phyloP scores from a whole-genome alignment of 306 rosid species.

The Cercis canadensis region DNA sequence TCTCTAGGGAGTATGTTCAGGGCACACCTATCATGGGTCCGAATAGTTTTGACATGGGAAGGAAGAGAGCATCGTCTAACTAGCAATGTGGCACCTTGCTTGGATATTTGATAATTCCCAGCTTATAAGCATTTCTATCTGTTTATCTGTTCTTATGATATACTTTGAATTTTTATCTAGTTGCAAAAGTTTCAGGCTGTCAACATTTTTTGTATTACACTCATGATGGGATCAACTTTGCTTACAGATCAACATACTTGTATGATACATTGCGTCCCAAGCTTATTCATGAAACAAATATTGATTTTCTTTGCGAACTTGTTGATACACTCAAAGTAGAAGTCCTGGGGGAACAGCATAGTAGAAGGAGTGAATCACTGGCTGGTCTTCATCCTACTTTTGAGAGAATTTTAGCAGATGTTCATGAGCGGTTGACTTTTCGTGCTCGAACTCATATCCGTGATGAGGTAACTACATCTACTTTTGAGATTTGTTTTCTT shows the following conservation, averaged over 20 bases:
- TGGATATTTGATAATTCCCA: conserved; percentile 13
- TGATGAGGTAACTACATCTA: conserved; percentile 72
- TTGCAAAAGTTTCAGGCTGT: too few relatives aligned
- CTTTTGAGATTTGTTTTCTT: conserved; percentile 8
- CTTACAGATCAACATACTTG: conserved; percentile 83
- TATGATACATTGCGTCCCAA: conserved; percentile 95
- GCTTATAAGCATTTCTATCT: conserved; percentile 19
- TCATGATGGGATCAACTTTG: conserved; percentile 34
- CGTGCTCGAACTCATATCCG: conserved; percentile 94
- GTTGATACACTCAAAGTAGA: conserved; percentile 95
- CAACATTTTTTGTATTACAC: conserved; percentile 4
- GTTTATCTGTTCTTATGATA: conserved; percentile 13
- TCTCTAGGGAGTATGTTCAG: conserved; percentile 10
- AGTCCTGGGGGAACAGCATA: conserved; percentile 85
- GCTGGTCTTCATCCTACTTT: conserved; percentile 89
- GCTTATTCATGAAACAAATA: conserved; percentile 92
- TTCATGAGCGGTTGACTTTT: conserved; percentile 93
- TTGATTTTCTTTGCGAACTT: conserved; percentile 93
- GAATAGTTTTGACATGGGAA: too few relatives aligned
- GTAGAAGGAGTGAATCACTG: conserved; percentile 77
- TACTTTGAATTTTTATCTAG: conserved; percentile 23
- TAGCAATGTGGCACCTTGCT: conserved; percentile 16
- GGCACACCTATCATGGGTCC: too few relatives aligned
- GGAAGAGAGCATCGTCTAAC: too few relatives aligned
- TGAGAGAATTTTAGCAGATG: conserved; percentile 94